A percentile compares a stretch with the other conserved stretches of the same genome.
These are phyloP conservation scores for Phyllosticta citribraziliensis DNA, from an alignment of 2,329 filamentous ascomycete species.

Conservation along the genomic window DNA sequence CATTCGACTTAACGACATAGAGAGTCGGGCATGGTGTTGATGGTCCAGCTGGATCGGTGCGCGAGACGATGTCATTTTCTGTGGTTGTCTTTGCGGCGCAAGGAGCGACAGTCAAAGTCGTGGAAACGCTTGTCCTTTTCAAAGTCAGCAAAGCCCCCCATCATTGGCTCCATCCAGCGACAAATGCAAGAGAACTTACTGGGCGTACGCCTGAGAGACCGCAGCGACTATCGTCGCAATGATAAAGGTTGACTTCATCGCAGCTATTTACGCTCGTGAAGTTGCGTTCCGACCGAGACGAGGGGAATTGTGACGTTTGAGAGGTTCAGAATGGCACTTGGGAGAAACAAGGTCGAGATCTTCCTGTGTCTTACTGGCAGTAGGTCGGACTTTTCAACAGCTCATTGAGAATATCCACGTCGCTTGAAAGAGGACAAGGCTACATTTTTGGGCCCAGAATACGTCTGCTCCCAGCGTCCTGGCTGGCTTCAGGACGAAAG, in stretches of 20 bases:
- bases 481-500: neutral
- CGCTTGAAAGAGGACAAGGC: no score
- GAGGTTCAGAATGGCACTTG: neutral
- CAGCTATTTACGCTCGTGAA: neutral
- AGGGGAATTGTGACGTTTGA: neutral
- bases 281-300: neutral
- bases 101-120: neutral
- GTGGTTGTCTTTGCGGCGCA: neutral
- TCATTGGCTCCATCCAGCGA: neutral
- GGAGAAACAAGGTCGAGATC: neutral
- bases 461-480: neutral
- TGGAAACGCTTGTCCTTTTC: neutral
- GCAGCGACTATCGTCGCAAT: neutral
- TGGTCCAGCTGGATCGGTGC: neutral
- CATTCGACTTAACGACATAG: slow-evolving; percentile 3
- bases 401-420: no score
- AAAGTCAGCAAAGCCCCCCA: neutral
- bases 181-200: neutral
- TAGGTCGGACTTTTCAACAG: no score
- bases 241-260: neutral
- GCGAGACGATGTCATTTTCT: slow-evolving; percentile 1
- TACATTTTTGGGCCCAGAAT: no score
- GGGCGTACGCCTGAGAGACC: neutral
- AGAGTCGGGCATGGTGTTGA: slow-evolving; percentile 3
- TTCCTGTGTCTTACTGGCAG: no score